Evolutionary conservation across 2,329 filamentous ascomycete genomes (phyloP).

Genomic region (Aspergillus pseudotamarii): DNA sequence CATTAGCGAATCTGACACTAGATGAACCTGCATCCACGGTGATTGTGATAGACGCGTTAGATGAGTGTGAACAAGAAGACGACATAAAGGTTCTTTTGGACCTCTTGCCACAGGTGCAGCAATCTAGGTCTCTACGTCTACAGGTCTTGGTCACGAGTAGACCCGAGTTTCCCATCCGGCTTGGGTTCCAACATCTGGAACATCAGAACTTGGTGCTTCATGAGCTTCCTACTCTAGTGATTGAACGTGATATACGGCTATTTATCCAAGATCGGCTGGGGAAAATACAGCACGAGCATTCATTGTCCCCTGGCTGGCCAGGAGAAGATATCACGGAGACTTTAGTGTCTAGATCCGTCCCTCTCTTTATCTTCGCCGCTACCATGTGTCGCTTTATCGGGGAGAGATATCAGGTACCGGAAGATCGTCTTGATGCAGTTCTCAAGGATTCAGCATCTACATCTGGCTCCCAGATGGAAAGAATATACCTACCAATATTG

Average conservation of each 20-base stretch:
- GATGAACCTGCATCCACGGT: constrained; percentile 3
- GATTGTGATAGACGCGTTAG: constrained; percentile 31
- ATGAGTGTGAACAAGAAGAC: constrained; percentile 30
- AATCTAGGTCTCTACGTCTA: constrained; percentile 14
- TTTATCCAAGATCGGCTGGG: constrained; percentile 25
- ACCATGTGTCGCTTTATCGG: constrained; percentile 20
- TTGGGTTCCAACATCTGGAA: constrained; percentile 23
- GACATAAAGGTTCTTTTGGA: constrained; percentile 25
- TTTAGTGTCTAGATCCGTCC: constrained; percentile 16
- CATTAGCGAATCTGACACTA: constrained; percentile 16
- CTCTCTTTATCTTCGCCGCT: constrained; percentile 23
- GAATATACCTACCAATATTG: constrained; percentile 24
- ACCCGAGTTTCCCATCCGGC: constrained; percentile 28
- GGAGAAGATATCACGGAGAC: not conserved
- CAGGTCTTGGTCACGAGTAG: constrained; percentile 32
- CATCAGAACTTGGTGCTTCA: constrained; percentile 23
- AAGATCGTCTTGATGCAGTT: constrained; percentile 1
- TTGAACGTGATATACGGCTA: constrained; percentile 27
- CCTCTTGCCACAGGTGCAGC: constrained; percentile 21
- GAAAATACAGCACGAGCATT: constrained; percentile 15
- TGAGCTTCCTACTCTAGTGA: constrained; percentile 11
- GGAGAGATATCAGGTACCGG: constrained; percentile 16
- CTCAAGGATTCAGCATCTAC: too few species aligned
- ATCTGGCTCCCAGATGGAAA: too few species aligned
- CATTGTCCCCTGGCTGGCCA: constrained; percentile 20